Percentiles rank a stretch among this genome's conserved stretches.
phyloP scores from a whole-genome alignment of 108 stramenopile species.

The Stephanodiscus triporus region DNA sequence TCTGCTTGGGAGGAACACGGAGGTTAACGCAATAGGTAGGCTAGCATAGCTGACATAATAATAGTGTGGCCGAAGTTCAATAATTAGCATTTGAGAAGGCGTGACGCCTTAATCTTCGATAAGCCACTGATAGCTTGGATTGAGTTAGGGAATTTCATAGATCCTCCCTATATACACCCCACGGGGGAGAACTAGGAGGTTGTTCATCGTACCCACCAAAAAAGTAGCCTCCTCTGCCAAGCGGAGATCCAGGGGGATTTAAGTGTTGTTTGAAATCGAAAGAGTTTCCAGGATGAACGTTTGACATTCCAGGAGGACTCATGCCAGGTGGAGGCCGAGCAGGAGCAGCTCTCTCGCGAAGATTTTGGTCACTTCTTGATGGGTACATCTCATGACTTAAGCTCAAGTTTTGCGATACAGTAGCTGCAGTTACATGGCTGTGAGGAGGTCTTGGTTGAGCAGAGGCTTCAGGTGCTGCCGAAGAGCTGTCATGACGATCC shows the following conservation, averaged over 20 bases:
- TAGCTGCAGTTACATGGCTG: neutral
- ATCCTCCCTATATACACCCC: neutral
- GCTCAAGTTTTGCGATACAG: neutral
- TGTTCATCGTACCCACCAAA: constrained; percentile 9
- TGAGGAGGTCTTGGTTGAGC: neutral
- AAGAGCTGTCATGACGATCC: constrained; percentile 57
- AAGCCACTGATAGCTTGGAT: neutral
- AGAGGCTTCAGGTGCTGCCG: neutral
- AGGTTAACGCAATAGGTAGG: neutral
- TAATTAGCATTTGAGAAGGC: neutral
- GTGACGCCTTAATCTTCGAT: neutral
- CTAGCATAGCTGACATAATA: constrained; percentile 4
- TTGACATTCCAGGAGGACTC: constrained; percentile 3
- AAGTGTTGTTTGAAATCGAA: constrained; percentile 2
- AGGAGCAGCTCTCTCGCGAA: neutral
- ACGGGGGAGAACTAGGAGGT: constrained; percentile 1
- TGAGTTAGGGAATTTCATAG: neutral
- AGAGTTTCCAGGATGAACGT: neutral
- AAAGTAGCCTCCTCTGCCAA: constrained; percentile 13
- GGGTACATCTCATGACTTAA: constrained; percentile 7
- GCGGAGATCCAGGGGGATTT: neutral
- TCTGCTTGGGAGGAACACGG: constrained; percentile 2
- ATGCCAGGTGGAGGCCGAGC: constrained; percentile 30
- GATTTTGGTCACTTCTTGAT: neutral
- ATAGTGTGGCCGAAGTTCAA: neutral